Percentiles rank a stretch among this genome's conserved stretches.
Conservation (phyloP, 805 yeast genomes). For the Candida argentea region DNA sequence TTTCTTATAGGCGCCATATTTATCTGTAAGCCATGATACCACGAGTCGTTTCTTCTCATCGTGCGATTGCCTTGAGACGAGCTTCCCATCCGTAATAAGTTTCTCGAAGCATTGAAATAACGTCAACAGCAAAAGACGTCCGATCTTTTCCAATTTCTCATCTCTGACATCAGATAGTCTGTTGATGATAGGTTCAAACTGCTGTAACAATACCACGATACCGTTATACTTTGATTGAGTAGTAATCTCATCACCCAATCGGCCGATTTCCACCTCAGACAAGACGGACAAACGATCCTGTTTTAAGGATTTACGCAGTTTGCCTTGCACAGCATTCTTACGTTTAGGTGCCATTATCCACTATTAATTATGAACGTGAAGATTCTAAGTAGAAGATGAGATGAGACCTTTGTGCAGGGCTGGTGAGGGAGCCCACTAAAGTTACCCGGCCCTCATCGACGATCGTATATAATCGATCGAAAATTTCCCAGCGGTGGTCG, state of each 20-base stretch:
- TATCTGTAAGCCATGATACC: constrained; percentile 53
- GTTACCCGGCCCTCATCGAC: constrained; percentile 24
- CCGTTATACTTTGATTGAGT: constrained; percentile 47
- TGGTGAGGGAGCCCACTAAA: constrained; percentile 5
- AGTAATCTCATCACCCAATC: constrained; percentile 19
- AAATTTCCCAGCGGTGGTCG: constrained; percentile 2
- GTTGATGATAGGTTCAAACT: constrained; percentile 17
- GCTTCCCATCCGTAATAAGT: constrained; percentile 31
- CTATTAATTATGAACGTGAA: constrained; percentile 3
- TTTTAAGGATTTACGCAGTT: constrained; percentile 3
- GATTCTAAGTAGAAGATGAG: too few species aligned
- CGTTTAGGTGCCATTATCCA: constrained; percentile 3
- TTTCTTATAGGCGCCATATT: constrained; percentile 45
- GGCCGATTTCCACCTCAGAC: constrained; percentile 11
- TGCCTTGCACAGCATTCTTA: constrained; percentile 10
- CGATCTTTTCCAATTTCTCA: constrained; percentile 16
- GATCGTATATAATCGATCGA: too few species aligned
- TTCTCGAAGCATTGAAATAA: constrained; percentile 40
- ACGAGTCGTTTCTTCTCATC: constrained; percentile 40
- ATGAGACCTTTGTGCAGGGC: constrained; percentile 2
- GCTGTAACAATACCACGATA: constrained; percentile 36
- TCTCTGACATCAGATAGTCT: constrained; percentile 10
- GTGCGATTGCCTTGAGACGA: constrained; percentile 22
- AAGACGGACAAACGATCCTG: background rate
- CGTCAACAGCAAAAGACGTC: constrained; percentile 31